Percentiles rank a stretch among this genome's conserved stretches.
These are phyloP conservation scores for Sophora flavescens DNA, from an alignment of 306 rosid genomes.

Conservation along the genomic window DNA sequence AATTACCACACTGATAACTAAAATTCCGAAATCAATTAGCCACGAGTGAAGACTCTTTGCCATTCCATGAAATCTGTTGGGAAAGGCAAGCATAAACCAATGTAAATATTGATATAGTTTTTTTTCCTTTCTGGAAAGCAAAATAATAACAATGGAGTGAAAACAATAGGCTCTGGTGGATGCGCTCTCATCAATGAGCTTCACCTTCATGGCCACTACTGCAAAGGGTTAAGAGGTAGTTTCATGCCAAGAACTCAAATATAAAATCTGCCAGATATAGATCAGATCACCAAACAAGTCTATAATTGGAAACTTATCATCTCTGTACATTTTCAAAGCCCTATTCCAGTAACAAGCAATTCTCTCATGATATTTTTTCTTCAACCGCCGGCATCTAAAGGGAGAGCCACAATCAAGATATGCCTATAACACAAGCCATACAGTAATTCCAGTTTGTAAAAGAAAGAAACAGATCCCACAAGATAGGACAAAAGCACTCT, in stretches of 20 bases:
- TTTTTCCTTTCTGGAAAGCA: neutral
- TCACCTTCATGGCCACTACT: neutral
- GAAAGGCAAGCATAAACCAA: neutral
- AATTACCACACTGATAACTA: neutral
- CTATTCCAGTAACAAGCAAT: slow-evolving; percentile 44
- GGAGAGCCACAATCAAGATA: slow-evolving; percentile 46
- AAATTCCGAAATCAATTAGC: neutral
- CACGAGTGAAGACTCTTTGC: neutral
- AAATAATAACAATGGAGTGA: neutral
- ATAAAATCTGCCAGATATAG: slow-evolving; percentile 2
- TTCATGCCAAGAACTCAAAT: slow-evolving; percentile 30
- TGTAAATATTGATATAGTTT: too few species aligned
- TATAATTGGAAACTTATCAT: slow-evolving; percentile 42
- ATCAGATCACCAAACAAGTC: slow-evolving; percentile 45
- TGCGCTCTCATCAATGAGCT: slow-evolving; percentile 9
- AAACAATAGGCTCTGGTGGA: neutral
- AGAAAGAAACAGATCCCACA: slow-evolving; percentile 41
- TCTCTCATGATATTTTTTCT: slow-evolving; percentile 32
- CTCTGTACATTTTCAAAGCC: slow-evolving; percentile 58
- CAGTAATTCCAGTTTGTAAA: slow-evolving; percentile 37
- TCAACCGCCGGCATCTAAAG: slow-evolving; percentile 43
- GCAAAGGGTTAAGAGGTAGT: neutral
- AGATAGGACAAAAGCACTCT: slow-evolving; percentile 29
- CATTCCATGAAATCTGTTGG: too few species aligned
- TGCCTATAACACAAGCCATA: slow-evolving; percentile 35